These are phyloP conservation scores for Vitis riparia DNA, from an alignment of 164 flowering plant genomes.

Conservation along the genomic window DNA sequence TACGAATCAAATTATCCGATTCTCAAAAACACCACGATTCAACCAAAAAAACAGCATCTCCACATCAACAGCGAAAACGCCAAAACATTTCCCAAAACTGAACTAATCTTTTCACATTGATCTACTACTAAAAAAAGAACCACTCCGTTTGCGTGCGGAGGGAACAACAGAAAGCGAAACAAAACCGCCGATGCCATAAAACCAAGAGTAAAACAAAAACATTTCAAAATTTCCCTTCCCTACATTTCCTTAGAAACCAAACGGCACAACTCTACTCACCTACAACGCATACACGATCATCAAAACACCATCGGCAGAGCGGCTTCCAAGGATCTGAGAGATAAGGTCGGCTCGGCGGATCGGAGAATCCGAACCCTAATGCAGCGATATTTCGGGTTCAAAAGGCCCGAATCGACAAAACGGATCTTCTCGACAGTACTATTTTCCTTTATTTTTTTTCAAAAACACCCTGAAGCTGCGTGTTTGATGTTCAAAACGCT, in stretches of 20 bases:
- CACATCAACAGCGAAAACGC: no score
- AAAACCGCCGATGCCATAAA: no score
- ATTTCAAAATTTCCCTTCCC: background rate
- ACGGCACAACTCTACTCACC: no score
- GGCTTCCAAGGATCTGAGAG: conserved; percentile 14
- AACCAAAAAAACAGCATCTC: no score
- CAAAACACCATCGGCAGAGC: conserved; percentile 20
- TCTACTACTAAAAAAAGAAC: no score
- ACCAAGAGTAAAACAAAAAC: background rate
- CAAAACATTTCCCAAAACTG: no score
- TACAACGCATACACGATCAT: background rate
- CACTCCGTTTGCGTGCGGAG: no score
- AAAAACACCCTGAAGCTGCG: background rate
- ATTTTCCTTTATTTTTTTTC: conserved; percentile 1
- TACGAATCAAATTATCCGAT: no score
- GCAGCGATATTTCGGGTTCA: conserved; percentile 11
- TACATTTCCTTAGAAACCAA: background rate
- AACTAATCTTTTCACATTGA: no score
- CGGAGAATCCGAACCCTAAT: conserved; percentile 16
- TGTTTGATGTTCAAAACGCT: conserved; percentile 5
- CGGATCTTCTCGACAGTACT: background rate
- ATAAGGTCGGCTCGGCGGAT: conserved; percentile 1
- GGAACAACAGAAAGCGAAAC: no score
- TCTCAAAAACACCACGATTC: no score
- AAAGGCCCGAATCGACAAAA: background rate